Conservation (phyloP, 352 stramenopile genomes). For the Pythium sp. region DNA sequence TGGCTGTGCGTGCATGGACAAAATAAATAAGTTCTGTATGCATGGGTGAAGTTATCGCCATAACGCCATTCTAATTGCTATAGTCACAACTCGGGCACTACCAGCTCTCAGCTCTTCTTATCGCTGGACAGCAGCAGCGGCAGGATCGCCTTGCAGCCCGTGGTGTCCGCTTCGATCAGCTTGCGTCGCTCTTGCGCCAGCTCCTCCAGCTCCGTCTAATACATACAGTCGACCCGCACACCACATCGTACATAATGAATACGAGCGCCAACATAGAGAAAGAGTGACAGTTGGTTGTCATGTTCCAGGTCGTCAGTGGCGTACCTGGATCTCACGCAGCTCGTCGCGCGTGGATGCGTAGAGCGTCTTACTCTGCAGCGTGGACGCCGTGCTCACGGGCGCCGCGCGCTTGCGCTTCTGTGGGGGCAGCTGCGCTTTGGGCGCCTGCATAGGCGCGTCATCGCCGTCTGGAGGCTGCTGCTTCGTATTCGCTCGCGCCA, state of each 20-base stretch:
- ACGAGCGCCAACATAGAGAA: neutral
- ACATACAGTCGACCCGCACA: neutral
- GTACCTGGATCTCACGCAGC: constrained; percentile 42
- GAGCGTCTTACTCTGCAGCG: constrained; percentile 36
- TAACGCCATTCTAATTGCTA: neutral
- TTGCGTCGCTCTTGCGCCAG: constrained; percentile 30
- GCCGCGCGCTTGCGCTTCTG: constrained; percentile 31
- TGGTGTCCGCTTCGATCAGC: constrained; percentile 30
- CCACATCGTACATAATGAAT: neutral
- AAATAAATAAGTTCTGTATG: neutral
- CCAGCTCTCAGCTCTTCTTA: constrained; percentile 13
- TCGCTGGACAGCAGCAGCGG: constrained; percentile 27
- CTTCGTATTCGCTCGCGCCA: neutral
- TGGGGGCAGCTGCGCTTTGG: constrained; percentile 9
- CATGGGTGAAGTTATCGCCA: neutral
- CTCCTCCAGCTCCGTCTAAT: constrained; percentile 32
- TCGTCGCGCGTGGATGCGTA: constrained; percentile 45
- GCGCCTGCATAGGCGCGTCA: neutral
- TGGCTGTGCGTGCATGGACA: neutral
- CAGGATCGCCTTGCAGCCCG: constrained; percentile 27
- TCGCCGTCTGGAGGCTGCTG: neutral
- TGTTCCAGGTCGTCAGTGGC: neutral
- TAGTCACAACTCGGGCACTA: neutral
- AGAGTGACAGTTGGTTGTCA: neutral
- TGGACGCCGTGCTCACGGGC: constrained; percentile 33